Conservation (phyloP, 2,329 filamentous ascomycete genomes). For the Colletotrichum orbiculare region DNA sequence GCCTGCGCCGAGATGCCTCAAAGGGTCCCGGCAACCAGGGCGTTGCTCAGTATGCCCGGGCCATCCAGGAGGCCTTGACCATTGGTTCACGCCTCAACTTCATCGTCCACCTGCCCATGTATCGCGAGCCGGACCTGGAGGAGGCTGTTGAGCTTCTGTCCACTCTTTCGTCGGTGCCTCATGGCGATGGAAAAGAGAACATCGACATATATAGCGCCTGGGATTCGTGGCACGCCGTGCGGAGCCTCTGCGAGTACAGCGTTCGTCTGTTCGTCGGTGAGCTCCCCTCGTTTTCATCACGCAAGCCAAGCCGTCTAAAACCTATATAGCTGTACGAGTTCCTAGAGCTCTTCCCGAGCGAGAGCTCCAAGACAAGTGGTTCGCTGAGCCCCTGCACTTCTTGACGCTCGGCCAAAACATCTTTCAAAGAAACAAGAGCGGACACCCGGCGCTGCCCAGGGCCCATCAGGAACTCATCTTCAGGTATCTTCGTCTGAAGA, state of each 20-base stretch:
- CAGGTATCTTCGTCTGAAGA: constrained; percentile 72
- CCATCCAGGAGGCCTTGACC: constrained; percentile 81
- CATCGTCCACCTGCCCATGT: constrained; percentile 86
- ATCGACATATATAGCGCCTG: constrained; percentile 82
- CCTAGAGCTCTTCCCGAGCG: constrained; percentile 69
- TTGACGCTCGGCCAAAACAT: constrained; percentile 63
- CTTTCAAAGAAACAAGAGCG: constrained; percentile 70
- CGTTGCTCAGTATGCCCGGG: constrained; percentile 83
- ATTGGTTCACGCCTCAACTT: constrained; percentile 82
- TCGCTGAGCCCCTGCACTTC: constrained; percentile 74
- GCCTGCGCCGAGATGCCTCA: constrained; percentile 74
- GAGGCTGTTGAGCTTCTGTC: constrained; percentile 65
- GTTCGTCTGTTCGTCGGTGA: constrained; percentile 84
- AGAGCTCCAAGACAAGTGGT: constrained; percentile 74
- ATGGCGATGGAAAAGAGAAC: constrained; percentile 52
- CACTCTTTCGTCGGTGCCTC: constrained; percentile 47
- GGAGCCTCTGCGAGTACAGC: constrained; percentile 87
- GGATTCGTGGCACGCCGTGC: constrained; percentile 94
- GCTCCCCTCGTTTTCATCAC: constrained; percentile 44
- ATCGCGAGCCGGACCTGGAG: constrained; percentile 74
- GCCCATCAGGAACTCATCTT: constrained; percentile 71
- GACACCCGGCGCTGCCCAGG: constrained; percentile 70
- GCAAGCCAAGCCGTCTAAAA: not conserved
- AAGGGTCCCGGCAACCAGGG: constrained; percentile 61
- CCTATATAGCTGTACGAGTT: constrained; percentile 62